phyloP scores from a whole-genome alignment of 345 rosid genomes.

The Raphanus raphanistrum region DNA sequence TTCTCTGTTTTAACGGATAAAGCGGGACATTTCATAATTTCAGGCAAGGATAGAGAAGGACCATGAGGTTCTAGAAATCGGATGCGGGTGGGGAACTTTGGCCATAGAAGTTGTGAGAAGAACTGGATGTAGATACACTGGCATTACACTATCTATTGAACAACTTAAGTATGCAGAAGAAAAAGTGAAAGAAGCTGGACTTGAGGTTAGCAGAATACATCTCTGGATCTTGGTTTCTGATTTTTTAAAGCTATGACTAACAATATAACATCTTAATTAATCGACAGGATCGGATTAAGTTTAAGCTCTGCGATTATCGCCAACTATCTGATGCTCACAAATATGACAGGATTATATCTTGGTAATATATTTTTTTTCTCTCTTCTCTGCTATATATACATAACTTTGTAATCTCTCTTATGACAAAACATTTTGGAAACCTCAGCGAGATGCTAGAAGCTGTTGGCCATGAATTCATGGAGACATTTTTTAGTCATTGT shows the following conservation, averaged over 20 bases:
- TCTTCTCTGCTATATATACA: neutral
- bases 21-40: neutral
- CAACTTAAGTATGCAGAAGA: slow-evolving; percentile 65
- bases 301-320: slow-evolving; percentile 74
- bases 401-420: neutral
- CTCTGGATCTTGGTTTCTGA: neutral
- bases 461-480: slow-evolving; percentile 86
- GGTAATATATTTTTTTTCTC: slow-evolving; percentile 42
- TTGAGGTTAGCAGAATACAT: slow-evolving; percentile 48
- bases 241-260: neutral
- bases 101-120: slow-evolving; percentile 74
- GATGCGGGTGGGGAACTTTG: slow-evolving; percentile 89
- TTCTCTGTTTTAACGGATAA: neutral
- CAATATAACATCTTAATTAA: neutral
- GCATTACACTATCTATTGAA: slow-evolving; percentile 73
- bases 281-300: slow-evolving; percentile 53
- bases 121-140: slow-evolving; percentile 85
- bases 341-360: slow-evolving; percentile 58
- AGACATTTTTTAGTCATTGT: slow-evolving; percentile 62
- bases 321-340: slow-evolving; percentile 11
- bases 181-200: slow-evolving; percentile 81
- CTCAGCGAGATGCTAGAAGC: slow-evolving; percentile 84
- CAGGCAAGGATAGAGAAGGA: slow-evolving; percentile 57
- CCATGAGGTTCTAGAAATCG: slow-evolving; percentile 77
- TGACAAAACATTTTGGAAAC: neutral